Percentiles rank a stretch among this genome's conserved stretches.
phyloP scores from a whole-genome alignment of 805 yeast species.

The Metschnikowia corniflorae region DNA sequence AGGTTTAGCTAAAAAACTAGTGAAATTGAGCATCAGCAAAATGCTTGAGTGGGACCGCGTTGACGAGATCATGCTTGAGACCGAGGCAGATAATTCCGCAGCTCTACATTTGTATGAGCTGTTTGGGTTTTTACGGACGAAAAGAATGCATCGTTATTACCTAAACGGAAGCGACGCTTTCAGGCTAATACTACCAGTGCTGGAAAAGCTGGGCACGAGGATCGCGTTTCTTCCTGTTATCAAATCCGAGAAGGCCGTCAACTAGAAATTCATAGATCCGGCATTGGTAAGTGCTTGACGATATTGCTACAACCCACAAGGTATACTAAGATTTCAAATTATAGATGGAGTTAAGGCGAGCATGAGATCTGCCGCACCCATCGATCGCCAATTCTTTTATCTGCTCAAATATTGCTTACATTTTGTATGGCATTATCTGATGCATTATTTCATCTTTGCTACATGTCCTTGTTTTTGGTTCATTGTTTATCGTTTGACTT shows the following conservation, averaged over 20 bases:
- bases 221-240: conserved; percentile 47
- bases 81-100: conserved; percentile 76
- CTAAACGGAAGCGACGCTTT: conserved; percentile 91
- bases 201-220: conserved; percentile 46
- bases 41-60: conserved; percentile 62
- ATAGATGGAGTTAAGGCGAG: too few species aligned
- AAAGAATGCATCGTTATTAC: conserved; percentile 82
- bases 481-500: too few species aligned
- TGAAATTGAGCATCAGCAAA: conserved; percentile 54
- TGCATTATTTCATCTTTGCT: too few species aligned
- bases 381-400: too few species aligned
- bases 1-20: conserved; percentile 79
- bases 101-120: conserved; percentile 70
- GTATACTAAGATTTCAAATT: too few species aligned
- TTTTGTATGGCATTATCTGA: too few species aligned
- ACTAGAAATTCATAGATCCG: too few species aligned
- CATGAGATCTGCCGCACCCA: too few species aligned
- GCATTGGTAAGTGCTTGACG: too few species aligned
- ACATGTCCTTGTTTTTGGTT: too few species aligned
- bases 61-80: conserved; percentile 91
- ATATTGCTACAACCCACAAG: too few species aligned
- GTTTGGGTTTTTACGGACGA: conserved; percentile 70
- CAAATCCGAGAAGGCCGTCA: background rate
- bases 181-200: conserved; percentile 77
- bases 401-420: too few species aligned